Conservation (phyloP, 768 basidiomycete species). For the Galerina marginata region DNA sequence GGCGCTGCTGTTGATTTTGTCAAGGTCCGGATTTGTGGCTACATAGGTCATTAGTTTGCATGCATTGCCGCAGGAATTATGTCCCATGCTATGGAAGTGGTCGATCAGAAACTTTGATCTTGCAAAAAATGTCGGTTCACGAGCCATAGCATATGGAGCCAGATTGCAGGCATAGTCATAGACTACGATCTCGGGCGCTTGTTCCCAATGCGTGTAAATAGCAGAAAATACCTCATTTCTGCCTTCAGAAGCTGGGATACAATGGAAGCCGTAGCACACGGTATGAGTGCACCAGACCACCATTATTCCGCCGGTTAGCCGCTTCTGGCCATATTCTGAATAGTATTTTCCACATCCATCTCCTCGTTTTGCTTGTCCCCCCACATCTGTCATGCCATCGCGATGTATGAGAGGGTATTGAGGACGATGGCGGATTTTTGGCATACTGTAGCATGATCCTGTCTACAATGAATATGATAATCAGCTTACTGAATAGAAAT, state of each 20-base stretch:
- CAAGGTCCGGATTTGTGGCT: constrained; percentile 27
- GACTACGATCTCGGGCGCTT: constrained; percentile 26
- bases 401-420: constrained; percentile 28
- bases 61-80: constrained; percentile 35
- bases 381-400: constrained; percentile 19
- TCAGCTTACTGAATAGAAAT: background rate
- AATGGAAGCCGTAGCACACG: constrained; percentile 37
- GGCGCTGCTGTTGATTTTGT: constrained; percentile 34
- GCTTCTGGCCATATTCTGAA: constrained; percentile 28
- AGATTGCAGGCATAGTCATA: constrained; percentile 14
- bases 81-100: constrained; percentile 33
- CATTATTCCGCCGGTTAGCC: constrained; percentile 34
- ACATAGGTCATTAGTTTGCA: constrained; percentile 32
- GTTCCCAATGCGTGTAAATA: background rate
- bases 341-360: constrained; percentile 35
- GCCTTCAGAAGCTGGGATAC: constrained; percentile 37
- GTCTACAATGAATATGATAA: constrained; percentile 22
- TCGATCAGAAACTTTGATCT: constrained; percentile 33
- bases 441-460: constrained; percentile 35
- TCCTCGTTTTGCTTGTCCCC: constrained; percentile 7
- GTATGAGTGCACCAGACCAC: constrained; percentile 38
- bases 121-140: no score
- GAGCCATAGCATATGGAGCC: no score
- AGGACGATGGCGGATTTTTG: constrained; percentile 30
- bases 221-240: constrained; percentile 43